Evolutionary conservation across 805 yeast species (phyloP), one percentile per base, ranked within the genome.

Genomic region (Tetrapisispora fleetii): DNA sequence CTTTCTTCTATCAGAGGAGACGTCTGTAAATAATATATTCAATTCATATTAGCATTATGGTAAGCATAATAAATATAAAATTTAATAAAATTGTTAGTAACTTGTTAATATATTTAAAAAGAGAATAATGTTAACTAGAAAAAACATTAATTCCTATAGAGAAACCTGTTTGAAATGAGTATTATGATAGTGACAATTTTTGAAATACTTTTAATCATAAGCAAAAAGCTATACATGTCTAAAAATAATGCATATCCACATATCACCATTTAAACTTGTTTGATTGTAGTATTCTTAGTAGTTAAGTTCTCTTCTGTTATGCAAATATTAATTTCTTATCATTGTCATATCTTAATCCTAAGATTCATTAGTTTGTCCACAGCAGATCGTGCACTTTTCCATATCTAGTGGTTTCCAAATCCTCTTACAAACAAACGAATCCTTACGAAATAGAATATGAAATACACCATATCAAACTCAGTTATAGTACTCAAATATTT

Each of bases 1-100:
- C 85, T 93, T 93, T 76, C 95, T 85, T 82, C 99, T 93, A 73
- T 96, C 90, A 74, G 95, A 83, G 69, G 99, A 89, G 76, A 93
- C 98, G 96, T 93, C 96, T 85, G 57, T 46, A 42, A 27, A 18
- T 19, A 17, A 17, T 19, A 38, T 21, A 4, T 21, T 19, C 4
- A 3, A 38, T 38, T 38, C 28, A 21, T 21, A 19, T 38, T 38
- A 6, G n/a, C n/a, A 38, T 38, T 18, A 19, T 38, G 21, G 14
- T 28, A 28, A 28, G 27, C 16, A 40, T 27, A 40, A 11, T 3
- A 40, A 28, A 40, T 28, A 40, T 28, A 28, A 28, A 27, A n/a
- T 41, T 11, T 4, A 22, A n/a, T 37, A 30, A 38, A 48, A 22
- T 19, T 50, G 71, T 70, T 67, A 50, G 55, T 50, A 48, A 41